Evolutionary conservation across 2,329 filamentous ascomycete species (phyloP).

Genomic region (Clarireedia sp.): DNA sequence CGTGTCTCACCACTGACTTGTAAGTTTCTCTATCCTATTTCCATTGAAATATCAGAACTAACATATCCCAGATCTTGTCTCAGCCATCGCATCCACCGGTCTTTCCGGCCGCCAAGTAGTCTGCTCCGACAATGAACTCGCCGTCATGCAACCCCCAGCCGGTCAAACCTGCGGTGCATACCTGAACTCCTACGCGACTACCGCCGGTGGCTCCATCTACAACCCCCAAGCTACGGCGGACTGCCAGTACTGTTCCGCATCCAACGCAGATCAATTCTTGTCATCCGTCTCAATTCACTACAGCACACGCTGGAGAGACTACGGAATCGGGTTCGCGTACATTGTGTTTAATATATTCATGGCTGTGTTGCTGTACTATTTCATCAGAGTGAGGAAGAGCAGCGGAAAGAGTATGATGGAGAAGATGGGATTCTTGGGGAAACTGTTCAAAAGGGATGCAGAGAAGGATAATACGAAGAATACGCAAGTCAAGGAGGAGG

Average conservation of each 20-base stretch:
- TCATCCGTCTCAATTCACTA: conserved; percentile 43
- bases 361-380: conserved; percentile 46
- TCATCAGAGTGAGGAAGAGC: conserved; percentile 32
- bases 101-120: conserved; percentile 57
- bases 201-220: conserved; percentile 44
- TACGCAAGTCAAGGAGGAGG: conserved; percentile 8
- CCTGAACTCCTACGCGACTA: conserved; percentile 41
- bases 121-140: conserved; percentile 63
- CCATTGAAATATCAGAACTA: conserved; percentile 22
- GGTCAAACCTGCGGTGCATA: conserved; percentile 53
- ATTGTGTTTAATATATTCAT: conserved; percentile 47
- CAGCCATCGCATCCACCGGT: conserved; percentile 63
- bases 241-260: conserved; percentile 55
- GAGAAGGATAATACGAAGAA: conserved; percentile 20
- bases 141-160: conserved; percentile 53
- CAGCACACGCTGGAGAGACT: conserved; percentile 58
- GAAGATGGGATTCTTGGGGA: conserved; percentile 9
- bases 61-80: conserved; percentile 53
- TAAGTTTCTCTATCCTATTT: conserved; percentile 18
- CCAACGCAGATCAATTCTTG: conserved; percentile 44
- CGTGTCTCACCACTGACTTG: conserved; percentile 47
- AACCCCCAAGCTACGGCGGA: conserved; percentile 39
- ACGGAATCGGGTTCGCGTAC: conserved; percentile 53
- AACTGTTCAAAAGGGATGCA: conserved; percentile 16
- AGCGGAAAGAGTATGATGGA: conserved; percentile 13